phyloP scores from a whole-genome alignment of 2,329 filamentous ascomycete genomes.

The Ascochyta viciae-villosae region DNA sequence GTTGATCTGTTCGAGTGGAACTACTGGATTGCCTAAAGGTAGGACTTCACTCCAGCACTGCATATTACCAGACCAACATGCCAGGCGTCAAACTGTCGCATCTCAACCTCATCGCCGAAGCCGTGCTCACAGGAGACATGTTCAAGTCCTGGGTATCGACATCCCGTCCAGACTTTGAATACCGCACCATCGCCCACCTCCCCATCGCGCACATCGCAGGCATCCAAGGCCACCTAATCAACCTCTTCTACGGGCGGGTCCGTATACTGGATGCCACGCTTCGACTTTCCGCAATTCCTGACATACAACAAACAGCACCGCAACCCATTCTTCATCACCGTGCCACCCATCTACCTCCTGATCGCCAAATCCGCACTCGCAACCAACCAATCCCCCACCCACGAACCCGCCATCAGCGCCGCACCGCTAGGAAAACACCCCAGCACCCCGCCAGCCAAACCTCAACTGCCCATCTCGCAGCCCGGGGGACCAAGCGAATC shows the following conservation, averaged over 20 bases:
- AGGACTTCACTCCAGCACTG: neutral
- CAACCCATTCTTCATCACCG: constrained; percentile 64
- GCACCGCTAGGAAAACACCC: constrained; percentile 63
- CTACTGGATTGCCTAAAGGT: constrained; percentile 57
- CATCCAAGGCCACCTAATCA: constrained; percentile 56
- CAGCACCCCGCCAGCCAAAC: constrained; percentile 61
- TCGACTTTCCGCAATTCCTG: constrained; percentile 64
- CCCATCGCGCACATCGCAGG: constrained; percentile 58
- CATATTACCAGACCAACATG: neutral
- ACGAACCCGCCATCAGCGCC: constrained; percentile 60
- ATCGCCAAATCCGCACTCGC: constrained; percentile 65
- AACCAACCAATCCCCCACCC: constrained; percentile 61
- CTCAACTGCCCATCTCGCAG: constrained; percentile 60
- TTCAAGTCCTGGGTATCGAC: constrained; percentile 37
- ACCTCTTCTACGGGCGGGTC: constrained; percentile 51
- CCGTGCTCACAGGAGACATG: constrained; percentile 42
- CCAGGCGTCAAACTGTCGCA: constrained; percentile 53
- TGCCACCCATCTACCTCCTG: constrained; percentile 67
- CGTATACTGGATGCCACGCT: constrained; percentile 69
- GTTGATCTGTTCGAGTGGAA: constrained; percentile 58
- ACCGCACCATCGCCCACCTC: constrained; percentile 55
- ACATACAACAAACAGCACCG: constrained; percentile 58
- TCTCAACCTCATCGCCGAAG: constrained; percentile 53
- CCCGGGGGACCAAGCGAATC: constrained; percentile 68
- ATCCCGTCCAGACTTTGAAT: constrained; percentile 36